Percentiles rank a stretch among this genome's conserved stretches.
These are phyloP conservation scores for Ganoderma meredithae DNA, from an alignment of 1,284 basidiomycete species.

Conservation along the genomic window DNA sequence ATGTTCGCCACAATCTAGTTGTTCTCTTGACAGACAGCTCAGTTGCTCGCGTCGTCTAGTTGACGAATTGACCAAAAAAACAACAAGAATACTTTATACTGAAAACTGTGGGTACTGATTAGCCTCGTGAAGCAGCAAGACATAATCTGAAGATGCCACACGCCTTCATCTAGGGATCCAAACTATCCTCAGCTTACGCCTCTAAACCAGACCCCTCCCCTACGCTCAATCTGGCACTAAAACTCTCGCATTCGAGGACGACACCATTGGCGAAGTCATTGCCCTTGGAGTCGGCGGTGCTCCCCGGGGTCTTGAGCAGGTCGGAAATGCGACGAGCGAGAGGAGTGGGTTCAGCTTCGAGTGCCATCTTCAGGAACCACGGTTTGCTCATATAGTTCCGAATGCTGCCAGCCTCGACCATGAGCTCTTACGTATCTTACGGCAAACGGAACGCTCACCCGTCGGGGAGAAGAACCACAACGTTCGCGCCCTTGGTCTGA, in stretches of 20 bases:
- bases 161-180: constrained; percentile 13
- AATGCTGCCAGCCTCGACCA: constrained; percentile 57
- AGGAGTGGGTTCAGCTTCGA: constrained; percentile 60
- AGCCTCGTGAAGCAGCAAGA: background rate
- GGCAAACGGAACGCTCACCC: constrained; percentile 61
- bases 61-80: background rate
- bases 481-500: constrained; percentile 79
- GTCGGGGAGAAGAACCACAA: constrained; percentile 90
- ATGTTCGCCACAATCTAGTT: background rate
- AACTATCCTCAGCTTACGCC: background rate
- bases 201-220: background rate
- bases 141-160: background rate
- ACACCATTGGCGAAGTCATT: constrained; percentile 32
- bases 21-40: background rate
- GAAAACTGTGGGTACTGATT: background rate
- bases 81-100: background rate
- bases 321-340: constrained; percentile 57
- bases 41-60: background rate
- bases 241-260: constrained; percentile 21
- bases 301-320: constrained; percentile 42
- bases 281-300: constrained; percentile 28
- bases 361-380: constrained; percentile 79
- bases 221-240: constrained; percentile 20
- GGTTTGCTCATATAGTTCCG: constrained; percentile 97
- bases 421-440: constrained; percentile 8